Base-by-base conservation (phyloP, 2,329 filamentous ascomycete species). In the Amphichorda felina region DNA sequence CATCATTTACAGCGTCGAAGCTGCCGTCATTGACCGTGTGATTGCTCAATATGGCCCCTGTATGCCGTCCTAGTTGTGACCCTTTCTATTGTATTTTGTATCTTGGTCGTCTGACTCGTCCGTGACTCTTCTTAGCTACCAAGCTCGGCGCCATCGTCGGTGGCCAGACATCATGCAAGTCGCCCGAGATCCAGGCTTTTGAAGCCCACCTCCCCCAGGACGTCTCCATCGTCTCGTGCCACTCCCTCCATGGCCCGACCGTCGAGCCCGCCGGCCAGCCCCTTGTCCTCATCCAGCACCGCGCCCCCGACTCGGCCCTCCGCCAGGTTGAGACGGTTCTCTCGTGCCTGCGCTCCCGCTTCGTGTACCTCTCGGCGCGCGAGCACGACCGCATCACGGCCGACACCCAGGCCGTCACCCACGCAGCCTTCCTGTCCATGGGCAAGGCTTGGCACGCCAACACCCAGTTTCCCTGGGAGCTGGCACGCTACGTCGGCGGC, bases 1-100 rank as follows among this genome's bases (percentile, higher is more conserved):
- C 60, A 94, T 95, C 63, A 87, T 98, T 56, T 98, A 98, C 72
- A 94, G 83, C 61, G 91, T 98, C 59, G 89, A 96, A 62, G 91
- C 91, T 42, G 86, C 87, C 49, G 75, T 80, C 45, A 94, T 98
- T 58, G 82, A 86, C 55, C 73, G 72, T 46, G 84, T 95, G 49
- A 91, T 95, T 50, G 81, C 80, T 43, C 69, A 81, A 50, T 98
- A 86, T 59, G 91, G 88, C 44, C 89, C 89, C 49, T 95, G 87
- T 94, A 86, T 43, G 53, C 27, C 27, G 5, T n/a, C 27, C 27
- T 6, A 29, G 27, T 29, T 29, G 5, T 29, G 27, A 29, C 24
- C 25, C 13, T 33, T 32, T 13, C 25, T n/a, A 8, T n/a, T n/a
- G n/a, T n/a, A n/a, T n/a, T n/a, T n/a, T n/a, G n/a, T n/a, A n/a